Conservation (phyloP, 1,284 basidiomycete genomes). For the Mycosarcoma mackinlayi region DNA sequence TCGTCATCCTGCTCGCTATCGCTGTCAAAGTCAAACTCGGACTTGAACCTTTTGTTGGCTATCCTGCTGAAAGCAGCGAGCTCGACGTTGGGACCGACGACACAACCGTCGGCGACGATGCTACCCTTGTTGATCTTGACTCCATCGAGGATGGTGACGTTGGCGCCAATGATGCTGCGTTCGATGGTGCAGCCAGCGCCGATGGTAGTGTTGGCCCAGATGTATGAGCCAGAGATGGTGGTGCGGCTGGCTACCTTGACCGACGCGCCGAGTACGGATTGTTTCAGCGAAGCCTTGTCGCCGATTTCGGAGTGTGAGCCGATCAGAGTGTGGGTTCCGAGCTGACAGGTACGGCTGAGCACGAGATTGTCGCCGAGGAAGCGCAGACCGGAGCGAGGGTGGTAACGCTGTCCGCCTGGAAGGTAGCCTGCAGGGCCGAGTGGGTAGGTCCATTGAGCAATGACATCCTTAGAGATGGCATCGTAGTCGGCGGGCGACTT, state of each 20-base stretch:
- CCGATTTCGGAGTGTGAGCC: slow-evolving; percentile 55
- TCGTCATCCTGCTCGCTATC: slow-evolving; percentile 54
- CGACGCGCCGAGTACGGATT: slow-evolving; percentile 80
- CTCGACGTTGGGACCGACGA: slow-evolving; percentile 71
- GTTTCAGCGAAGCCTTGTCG: slow-evolving; percentile 75
- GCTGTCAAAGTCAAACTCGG: slow-evolving; percentile 47
- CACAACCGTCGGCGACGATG: slow-evolving; percentile 64
- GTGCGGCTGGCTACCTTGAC: slow-evolving; percentile 75
- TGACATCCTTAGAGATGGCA: slow-evolving; percentile 78
- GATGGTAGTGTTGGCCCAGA: slow-evolving; percentile 54
- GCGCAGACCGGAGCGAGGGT: slow-evolving; percentile 34
- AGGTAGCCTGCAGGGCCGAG: slow-evolving; percentile 92
- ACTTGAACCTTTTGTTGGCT: slow-evolving; percentile 70
- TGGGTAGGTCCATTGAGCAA: slow-evolving; percentile 92
- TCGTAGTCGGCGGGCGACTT: slow-evolving; percentile 61
- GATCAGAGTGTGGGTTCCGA: slow-evolving; percentile 50
- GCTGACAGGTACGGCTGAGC: slow-evolving; percentile 44
- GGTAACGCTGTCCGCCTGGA: slow-evolving; percentile 73
- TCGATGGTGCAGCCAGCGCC: slow-evolving; percentile 81
- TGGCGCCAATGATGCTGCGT: slow-evolving; percentile 75
- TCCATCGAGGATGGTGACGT: slow-evolving; percentile 78
- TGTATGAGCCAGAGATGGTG: slow-evolving; percentile 50
- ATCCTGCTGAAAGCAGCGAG: slow-evolving; percentile 80
- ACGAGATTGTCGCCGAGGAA: slow-evolving; percentile 54
- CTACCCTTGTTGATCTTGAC: slow-evolving; percentile 73